Base-by-base conservation (phyloP, 192 early-diverging fungal genomes). In the Coemansia sp. region DNA sequence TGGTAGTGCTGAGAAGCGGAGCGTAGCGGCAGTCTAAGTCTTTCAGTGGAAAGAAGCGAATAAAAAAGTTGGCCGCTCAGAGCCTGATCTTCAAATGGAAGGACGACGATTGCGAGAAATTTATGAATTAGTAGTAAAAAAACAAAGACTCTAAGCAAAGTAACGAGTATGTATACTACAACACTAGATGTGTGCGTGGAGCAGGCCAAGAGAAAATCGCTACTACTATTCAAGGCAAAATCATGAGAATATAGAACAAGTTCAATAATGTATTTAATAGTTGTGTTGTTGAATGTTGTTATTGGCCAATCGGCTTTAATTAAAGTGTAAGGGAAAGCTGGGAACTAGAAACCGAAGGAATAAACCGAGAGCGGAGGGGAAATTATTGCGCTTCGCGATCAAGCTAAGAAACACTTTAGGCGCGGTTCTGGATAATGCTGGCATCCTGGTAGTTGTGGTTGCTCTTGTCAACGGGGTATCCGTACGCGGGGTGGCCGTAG, bases 401-500 rank as follows among this genome's bases (percentile, higher is more conserved):
- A 58, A 34, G 29, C 29, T 23, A n/a, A 10, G 8, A 21, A 58
- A 32, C 29, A 31, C 55, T 46, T 74, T 82, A 81, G 38, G 31
- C 46, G 70, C 75, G 78, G 78, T 76, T 76, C 78, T 81, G 78
- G 42, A 81, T 70, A 61, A 81, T 81, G 63, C 70, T 65, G 27
- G 73, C 78, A 11, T 73, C 21, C 78, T 76, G 78, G 37, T 46
- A 31, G 62, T 81, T 75, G 78, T 81, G 66, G 70, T 73, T 73
- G 46, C 55, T 45, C 25, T 66, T 59, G 32, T 21, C 67, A 46
- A 36, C 65, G 23, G 65, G 23, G 60, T 64, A 70, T 15, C 42
- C 48, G 38, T 46, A 58, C 39, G 65, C 44, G 59, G 62, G 44
- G 27, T 58, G 70, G 8, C 58, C 64, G 64, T 50, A 48, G 38